phyloP scores from a whole-genome alignment of 2,329 filamentous ascomycete genomes.

The Calonectria hawksworthii region DNA sequence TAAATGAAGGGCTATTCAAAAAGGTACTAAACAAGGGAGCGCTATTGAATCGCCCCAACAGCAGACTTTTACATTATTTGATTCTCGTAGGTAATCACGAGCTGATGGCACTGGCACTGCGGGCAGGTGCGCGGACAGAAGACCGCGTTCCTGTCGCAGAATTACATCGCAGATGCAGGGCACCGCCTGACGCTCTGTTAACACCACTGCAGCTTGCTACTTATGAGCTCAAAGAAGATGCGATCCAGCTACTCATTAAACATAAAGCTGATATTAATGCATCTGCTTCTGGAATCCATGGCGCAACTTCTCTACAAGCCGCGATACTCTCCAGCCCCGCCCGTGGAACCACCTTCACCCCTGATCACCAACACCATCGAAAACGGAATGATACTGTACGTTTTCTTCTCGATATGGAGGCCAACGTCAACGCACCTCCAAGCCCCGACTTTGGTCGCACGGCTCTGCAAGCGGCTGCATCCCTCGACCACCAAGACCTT shows the following conservation, averaged over 20 bases:
- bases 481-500: not conserved
- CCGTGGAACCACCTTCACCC: too few species aligned
- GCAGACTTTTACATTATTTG: not conserved
- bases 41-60: not conserved
- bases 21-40: not conserved
- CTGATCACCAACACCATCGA: too few species aligned
- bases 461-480: not conserved
- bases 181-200: too few species aligned
- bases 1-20: too few species aligned
- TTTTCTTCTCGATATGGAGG: not conserved
- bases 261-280: not conserved
- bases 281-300: not conserved
- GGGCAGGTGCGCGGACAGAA: not conserved
- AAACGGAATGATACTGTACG: not conserved
- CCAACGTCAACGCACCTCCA: not conserved
- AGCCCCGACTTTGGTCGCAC: not conserved
- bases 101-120: not conserved
- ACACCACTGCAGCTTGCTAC: not conserved
- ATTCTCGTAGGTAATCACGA: accelerated
- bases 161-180: not conserved
- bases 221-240: accelerated
- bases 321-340: not conserved
- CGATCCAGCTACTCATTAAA: not conserved
- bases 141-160: not conserved
- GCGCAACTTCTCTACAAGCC: not conserved